Conservation (phyloP, 2,329 filamentous ascomycete genomes). For the Cercospora sp. region DNA sequence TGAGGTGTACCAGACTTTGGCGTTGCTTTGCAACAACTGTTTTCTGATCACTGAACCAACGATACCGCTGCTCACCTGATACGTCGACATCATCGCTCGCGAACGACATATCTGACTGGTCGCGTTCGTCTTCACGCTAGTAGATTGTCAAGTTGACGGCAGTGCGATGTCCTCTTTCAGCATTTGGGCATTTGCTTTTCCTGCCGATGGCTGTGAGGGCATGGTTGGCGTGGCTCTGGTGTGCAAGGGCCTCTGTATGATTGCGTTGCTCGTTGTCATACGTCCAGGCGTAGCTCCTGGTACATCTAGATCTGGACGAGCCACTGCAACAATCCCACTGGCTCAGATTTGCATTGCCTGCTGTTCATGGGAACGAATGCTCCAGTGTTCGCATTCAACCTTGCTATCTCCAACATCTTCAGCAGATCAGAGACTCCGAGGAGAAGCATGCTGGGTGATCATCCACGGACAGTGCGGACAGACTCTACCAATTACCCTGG, state of each 20-base stretch:
- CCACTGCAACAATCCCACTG: not conserved
- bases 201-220: not conserved
- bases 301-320: not conserved
- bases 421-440: not conserved
- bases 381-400: not conserved
- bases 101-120: not conserved
- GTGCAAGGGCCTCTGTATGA: not conserved
- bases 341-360: not conserved
- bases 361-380: not conserved
- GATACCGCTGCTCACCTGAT: constrained; percentile 3
- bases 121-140: not conserved
- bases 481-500: not conserved
- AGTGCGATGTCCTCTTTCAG: constrained; percentile 9
- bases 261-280: not conserved
- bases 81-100: not conserved
- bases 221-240: not conserved
- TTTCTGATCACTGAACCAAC: not conserved
- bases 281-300: not conserved
- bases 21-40: not conserved
- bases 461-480: not conserved
- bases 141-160: not conserved
- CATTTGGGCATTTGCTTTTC: not conserved
- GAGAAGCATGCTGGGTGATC: not conserved
- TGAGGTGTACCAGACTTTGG: not conserved
- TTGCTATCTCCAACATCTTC: not conserved